phyloP scores from a whole-genome alignment of 306 rosid species.

The Chamaecrista fasciculata region DNA sequence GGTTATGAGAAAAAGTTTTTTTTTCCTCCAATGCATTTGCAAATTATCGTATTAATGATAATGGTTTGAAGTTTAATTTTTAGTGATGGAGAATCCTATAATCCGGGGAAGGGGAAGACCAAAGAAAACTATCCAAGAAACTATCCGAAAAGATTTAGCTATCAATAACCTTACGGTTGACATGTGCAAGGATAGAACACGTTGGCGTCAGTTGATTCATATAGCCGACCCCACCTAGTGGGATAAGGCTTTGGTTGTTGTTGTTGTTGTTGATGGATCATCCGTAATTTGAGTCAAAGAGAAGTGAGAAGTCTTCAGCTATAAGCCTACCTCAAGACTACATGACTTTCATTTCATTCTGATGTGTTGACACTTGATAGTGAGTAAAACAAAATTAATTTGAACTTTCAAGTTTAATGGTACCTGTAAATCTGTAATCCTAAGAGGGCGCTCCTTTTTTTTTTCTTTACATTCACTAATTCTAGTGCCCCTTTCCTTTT shows the following conservation, averaged over 20 bases:
- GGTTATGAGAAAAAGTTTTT: not conserved
- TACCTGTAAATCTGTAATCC: not conserved
- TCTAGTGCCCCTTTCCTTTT: not conserved
- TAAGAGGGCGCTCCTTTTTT: not conserved
- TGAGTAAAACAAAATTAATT: not conserved
- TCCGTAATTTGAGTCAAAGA: no score
- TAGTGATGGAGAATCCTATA: not conserved
- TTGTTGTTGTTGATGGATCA: no score
- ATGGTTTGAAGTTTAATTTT: not conserved
- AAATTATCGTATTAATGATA: not conserved
- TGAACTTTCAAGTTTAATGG: not conserved
- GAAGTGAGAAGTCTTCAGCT: slow-evolving; percentile 5
- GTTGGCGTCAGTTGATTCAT: no score
- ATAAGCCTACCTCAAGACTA: not conserved
- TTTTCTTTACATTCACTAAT: not conserved
- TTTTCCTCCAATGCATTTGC: not conserved
- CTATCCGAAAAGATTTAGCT: no score
- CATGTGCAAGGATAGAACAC: no score
- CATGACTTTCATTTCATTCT: no score
- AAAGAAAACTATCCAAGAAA: no score
- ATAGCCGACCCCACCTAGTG: no score
- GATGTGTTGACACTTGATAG: not conserved
- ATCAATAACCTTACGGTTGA: no score
- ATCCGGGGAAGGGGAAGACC: no score
- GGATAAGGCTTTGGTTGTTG: no score